A percentile compares a stretch with the other conserved stretches of the same genome.
phyloP scores from a whole-genome alignment of 2,329 filamentous ascomycete genomes.

The Ophiocordyceps unilateralis region DNA sequence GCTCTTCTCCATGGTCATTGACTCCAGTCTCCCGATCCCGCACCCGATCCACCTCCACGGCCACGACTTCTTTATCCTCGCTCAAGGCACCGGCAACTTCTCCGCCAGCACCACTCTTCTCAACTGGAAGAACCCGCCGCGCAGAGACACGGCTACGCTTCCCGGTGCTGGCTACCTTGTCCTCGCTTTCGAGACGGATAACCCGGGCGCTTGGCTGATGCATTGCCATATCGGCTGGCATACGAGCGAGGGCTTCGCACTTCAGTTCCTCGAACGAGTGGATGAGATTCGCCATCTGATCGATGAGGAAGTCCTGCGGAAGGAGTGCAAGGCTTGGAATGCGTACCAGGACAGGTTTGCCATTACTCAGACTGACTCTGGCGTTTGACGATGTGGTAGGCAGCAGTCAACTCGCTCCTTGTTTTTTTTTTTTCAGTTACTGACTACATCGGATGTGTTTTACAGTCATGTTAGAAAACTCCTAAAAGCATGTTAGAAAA shows the following conservation, averaged over 20 bases:
- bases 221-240: constrained; percentile 35
- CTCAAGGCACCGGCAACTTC: constrained; percentile 9
- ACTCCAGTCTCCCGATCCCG: constrained; percentile 8
- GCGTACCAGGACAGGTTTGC: not conserved
- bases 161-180: constrained; percentile 25
- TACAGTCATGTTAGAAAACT: too few species aligned
- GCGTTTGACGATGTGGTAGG: too few species aligned
- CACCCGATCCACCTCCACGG: constrained; percentile 21
- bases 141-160: constrained; percentile 33
- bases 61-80: constrained; percentile 15
- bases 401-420: too few species aligned
- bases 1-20: constrained; percentile 14
- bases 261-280: constrained; percentile 3
- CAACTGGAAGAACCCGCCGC: constrained; percentile 24
- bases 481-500: too few species aligned
- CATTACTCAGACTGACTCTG: not conserved
- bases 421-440: not conserved
- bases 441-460: too few species aligned
- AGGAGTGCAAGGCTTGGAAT: not conserved
- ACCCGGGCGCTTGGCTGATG: constrained; percentile 31
- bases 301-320: not conserved
- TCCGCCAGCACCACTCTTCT: constrained; percentile 3
- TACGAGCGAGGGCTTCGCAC: constrained; percentile 4
- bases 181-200: constrained; percentile 30
- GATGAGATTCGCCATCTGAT: not conserved